Evolutionary conservation across 768 basidiomycete genomes (phyloP).

Genomic region (Amanita molliuscula): DNA sequence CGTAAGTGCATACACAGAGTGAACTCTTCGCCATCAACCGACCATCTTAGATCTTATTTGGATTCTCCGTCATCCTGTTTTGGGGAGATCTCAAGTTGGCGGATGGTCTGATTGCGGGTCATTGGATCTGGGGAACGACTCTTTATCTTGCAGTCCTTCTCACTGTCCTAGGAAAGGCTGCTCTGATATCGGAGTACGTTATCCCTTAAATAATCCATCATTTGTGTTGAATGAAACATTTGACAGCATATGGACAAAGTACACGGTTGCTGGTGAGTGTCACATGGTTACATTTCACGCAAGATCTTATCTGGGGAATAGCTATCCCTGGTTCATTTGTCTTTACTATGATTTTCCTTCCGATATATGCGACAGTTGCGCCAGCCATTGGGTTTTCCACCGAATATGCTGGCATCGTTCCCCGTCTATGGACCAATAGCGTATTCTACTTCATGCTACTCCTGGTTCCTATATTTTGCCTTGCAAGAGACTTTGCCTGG

Average conservation of each 20-base stretch:
- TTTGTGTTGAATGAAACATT: neutral
- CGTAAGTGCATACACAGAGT: conserved; percentile 31
- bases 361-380: conserved; percentile 80
- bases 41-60: conserved; percentile 60
- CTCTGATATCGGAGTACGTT: conserved; percentile 91
- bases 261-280: conserved; percentile 77
- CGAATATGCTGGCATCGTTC: conserved; percentile 85
- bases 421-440: conserved; percentile 77
- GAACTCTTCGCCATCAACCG: neutral
- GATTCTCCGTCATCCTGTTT: conserved; percentile 83
- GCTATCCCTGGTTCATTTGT: conserved; percentile 96
- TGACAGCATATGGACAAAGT: conserved; percentile 95
- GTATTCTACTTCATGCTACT: conserved; percentile 88
- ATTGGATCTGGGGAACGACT: conserved; percentile 99
- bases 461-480: conserved; percentile 75
- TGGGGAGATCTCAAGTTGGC: conserved; percentile 85
- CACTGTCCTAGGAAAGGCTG: conserved; percentile 95
- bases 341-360: conserved; percentile 94
- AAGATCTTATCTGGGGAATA: conserved; percentile 16
- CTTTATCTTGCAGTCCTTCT: conserved; percentile 90
- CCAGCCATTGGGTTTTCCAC: conserved; percentile 83
- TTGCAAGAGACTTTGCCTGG: conserved; percentile 88
- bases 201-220: neutral
- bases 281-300: neutral
- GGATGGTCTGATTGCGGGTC: conserved; percentile 77